phyloP scores from a whole-genome alignment of 306 rosid species.

The Medicago ruthenica region DNA sequence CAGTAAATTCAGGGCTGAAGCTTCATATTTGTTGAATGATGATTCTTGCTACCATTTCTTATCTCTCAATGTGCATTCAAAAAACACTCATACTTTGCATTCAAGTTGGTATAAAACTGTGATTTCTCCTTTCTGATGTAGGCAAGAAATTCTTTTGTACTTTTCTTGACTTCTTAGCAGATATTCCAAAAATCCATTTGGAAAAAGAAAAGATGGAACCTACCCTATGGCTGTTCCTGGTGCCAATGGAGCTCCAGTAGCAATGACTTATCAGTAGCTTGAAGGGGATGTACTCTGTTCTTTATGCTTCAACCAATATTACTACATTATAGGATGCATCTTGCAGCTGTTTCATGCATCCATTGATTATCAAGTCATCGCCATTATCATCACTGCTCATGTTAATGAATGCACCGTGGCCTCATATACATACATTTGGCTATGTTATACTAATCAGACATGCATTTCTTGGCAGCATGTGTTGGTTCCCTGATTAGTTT shows the following conservation, averaged over 20 bases:
- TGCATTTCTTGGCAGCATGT: conserved; percentile 75
- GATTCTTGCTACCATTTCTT: conserved; percentile 24
- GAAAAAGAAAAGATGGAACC: conserved; percentile 83
- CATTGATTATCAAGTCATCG: conserved; percentile 94
- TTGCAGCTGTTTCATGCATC: conserved; percentile 98
- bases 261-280: conserved; percentile 84
- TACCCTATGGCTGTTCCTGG: conserved; percentile 58
- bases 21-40: conserved; percentile 12
- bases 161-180: conserved; percentile 71
- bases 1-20: neutral
- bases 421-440: conserved; percentile 86
- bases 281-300: conserved; percentile 99
- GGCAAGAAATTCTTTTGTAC: conserved; percentile 35
- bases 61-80: conserved; percentile 7
- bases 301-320: conserved; percentile 76
- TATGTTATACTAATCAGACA: conserved; percentile 70
- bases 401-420: conserved; percentile 88
- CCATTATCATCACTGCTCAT: conserved; percentile 86
- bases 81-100: conserved; percentile 2
- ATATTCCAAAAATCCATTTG: conserved; percentile 95
- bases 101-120: conserved; percentile 21
- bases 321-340: conserved; percentile 96
- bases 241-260: conserved; percentile 73
- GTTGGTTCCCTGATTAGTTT: conserved; percentile 57
- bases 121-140: conserved; percentile 31